Conservation (phyloP, 164 flowering plant species). For the Brasenia schreberi region DNA sequence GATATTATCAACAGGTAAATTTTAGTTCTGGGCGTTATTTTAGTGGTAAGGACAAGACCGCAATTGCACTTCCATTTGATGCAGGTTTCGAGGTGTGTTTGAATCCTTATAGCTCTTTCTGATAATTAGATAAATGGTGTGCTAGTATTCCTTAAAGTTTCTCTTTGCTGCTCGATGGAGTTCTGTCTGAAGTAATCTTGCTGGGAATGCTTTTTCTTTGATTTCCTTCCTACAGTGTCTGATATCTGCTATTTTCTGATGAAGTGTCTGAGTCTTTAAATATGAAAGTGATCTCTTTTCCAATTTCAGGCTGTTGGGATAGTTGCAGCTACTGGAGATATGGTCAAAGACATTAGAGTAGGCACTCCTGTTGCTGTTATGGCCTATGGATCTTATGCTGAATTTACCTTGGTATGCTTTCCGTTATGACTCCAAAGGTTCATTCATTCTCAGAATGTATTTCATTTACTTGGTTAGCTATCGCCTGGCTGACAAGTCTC, state of each 20-base stretch:
- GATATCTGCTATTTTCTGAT: neutral
- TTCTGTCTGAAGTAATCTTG: no score
- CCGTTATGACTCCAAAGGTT: neutral
- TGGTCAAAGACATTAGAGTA: conserved; percentile 49
- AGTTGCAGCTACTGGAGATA: conserved; percentile 79
- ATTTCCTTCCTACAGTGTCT: neutral
- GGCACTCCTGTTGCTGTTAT: conserved; percentile 88
- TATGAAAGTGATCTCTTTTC: no score
- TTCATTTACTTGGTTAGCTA: neutral
- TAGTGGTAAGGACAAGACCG: conserved; percentile 33
- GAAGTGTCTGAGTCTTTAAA: no score
- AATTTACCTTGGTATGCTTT: conserved; percentile 46
- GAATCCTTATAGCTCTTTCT: neutral
- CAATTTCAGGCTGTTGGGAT: conserved; percentile 79
- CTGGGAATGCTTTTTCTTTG: neutral
- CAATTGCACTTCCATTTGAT: conserved; percentile 80
- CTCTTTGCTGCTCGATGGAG: no score
- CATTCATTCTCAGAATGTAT: neutral
- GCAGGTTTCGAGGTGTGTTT: conserved; percentile 89
- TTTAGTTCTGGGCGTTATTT: conserved; percentile 95
- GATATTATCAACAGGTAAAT: conserved; percentile 48
- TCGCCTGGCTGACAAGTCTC: neutral
- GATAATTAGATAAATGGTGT: no score
- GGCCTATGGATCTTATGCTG: conserved; percentile 90
- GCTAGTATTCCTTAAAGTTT: no score